Base-by-base conservation (phyloP, 345 rosid species). In the Durio zibethinus region DNA sequence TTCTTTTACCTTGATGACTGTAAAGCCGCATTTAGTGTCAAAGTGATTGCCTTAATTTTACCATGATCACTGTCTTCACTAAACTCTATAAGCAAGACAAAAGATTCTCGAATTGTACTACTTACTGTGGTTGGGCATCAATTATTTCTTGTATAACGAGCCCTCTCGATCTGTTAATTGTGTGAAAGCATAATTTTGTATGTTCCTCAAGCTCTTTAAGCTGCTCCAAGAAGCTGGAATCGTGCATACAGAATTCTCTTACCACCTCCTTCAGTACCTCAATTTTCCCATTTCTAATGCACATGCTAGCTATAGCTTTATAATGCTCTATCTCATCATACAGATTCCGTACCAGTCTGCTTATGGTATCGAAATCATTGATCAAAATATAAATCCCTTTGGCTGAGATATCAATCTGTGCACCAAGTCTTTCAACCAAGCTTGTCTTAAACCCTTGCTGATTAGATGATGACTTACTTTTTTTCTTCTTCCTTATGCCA, bases 161-260 rank as follows among this genome's bases (percentile, higher is more conserved):
- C 83, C 91, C 86, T 80, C 98, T 96, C 43, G 90, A 90, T 85
- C 86, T 87, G 69, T 93, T 89, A 31, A 96, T 92, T 31, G 93
- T 90, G 76, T 91, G 90, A 63, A 91, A 90, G 82, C 94, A 93
- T 66, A 92, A 76, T 79, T 82, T 87, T 23, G 90, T 80, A 69
- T 91, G 93, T 63, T 85, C 85, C 70, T 96, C 98, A 38, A 93
- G 94, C 84, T 96, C 99, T 74, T 87, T 88, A 9, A 96, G 62
- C 79, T 87, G 92, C 78, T 92, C 94, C 77, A 84, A 72, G 78
- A 92, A 92, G 43, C 86, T 53, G 7, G 83, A 57, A 35, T 89
- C 85, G 7, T 88, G 88, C 57, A 74, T 61, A 5, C 73, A 35
- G n/a, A 92, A 79, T 73, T 87, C 97, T 47, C 75, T 90, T 77